Evolutionary conservation across 2,329 filamentous ascomycete genomes (phyloP), one percentile per base, ranked within the genome.

Genomic region (Plectosphaerella cucumerina): DNA sequence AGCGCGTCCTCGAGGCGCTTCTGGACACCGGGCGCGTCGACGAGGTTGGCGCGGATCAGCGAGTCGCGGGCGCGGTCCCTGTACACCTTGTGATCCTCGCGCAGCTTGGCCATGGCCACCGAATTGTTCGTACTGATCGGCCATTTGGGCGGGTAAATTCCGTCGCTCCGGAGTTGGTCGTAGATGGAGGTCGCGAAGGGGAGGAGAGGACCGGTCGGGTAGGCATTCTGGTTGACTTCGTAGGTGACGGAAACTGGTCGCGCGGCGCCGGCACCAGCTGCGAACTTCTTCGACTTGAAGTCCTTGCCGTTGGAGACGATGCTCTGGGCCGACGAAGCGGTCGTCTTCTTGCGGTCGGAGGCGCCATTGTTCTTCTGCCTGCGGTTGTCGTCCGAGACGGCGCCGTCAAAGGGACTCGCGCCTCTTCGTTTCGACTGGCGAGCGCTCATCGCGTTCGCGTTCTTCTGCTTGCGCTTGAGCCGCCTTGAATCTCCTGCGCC

Each of bases 21-120:
- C 50, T 78, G 78, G 58, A 82, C 80, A 31, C 84, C 78, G 3
- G 84, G 84, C 56, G 87, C 81, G 63, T 87, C 84, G 50, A 87
- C 81, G 8, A 85, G 68, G 11, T 78, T 79, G 14, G 76, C 81
- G 53, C 75, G 78, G 50, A 84, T 81, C 41, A 87, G 66, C 4
- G 78, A 80, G 14, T 71, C 70, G 47, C 84, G 78, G 8, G 78
- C 82, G 54, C 74, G 77, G 49, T 72, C 72, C 50, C 83, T 75
- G 57, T 85, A 86, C 11, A 67, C 68, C 55, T 81, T 82, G 61
- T 80, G 81, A 17, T 72, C 67, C 46, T 81, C 76, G 43, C 81
- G 74, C 52, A 84, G 78, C 47, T 66, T 70, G 50, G 82, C 76
- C 63, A 85, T 76, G 12, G 71, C 71, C 10, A 65, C 67, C 55